phyloP scores from a whole-genome alignment of 2,329 filamentous ascomycete species.

The Hypoxylon sp. region DNA sequence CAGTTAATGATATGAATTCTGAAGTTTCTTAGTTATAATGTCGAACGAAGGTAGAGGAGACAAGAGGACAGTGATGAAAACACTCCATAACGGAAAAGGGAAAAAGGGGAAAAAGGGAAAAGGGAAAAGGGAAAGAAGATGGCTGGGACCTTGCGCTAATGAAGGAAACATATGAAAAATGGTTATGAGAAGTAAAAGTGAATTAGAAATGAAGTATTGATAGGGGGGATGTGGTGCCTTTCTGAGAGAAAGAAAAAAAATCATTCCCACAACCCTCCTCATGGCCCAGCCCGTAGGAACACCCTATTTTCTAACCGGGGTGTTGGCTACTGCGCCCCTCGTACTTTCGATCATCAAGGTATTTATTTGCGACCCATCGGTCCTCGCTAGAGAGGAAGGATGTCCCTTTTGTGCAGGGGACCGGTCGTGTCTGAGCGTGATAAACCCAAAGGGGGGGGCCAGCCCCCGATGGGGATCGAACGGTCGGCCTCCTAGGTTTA shows the following conservation, averaged over 20 bases:
- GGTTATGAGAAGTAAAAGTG: too few relatives aligned
- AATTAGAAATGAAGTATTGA: too few relatives aligned
- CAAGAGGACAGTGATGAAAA: not conserved
- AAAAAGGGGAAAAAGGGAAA: not conserved
- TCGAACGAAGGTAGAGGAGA: not conserved
- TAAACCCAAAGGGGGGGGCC: too few relatives aligned
- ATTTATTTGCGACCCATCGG: conserved; percentile 20
- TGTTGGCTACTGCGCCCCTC: conserved; percentile 24
- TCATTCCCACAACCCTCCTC: not conserved
- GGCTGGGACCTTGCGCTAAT: not conserved
- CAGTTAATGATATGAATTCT: not conserved
- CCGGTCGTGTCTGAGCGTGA: conserved; percentile 16
- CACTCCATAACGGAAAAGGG: not conserved
- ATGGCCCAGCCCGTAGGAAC: conserved; percentile 13
- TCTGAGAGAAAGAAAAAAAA: too few relatives aligned
- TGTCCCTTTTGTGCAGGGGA: conserved; percentile 3
- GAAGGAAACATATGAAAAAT: too few relatives aligned
- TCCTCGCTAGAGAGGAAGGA: conserved; percentile 3
- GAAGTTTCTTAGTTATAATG: not conserved
- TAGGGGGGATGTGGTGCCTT: too few relatives aligned
- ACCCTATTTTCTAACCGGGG: not conserved
- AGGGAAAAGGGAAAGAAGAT: not conserved
- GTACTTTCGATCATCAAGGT: conserved; percentile 21
- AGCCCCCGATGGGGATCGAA: too few relatives aligned
- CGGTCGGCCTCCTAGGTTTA: too few relatives aligned